Evolutionary conservation across 2,329 filamentous ascomycete genomes (phyloP).

Genomic region (Cercospora sp.): DNA sequence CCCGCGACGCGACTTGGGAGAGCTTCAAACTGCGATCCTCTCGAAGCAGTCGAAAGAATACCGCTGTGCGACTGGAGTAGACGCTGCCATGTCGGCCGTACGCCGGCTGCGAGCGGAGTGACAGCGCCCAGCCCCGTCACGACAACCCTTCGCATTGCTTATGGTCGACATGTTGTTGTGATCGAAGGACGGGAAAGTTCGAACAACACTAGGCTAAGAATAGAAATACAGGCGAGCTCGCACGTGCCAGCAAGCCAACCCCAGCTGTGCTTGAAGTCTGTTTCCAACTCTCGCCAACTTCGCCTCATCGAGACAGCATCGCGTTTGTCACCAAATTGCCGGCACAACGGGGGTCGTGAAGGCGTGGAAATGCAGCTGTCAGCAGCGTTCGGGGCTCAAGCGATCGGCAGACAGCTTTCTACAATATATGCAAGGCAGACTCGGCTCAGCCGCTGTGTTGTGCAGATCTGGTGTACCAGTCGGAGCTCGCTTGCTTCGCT

Average conservation of each 20-base stretch:
- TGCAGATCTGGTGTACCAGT: constrained; percentile 5
- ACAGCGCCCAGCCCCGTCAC: constrained; percentile 53
- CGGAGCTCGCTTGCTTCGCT: not conserved
- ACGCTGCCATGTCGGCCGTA: constrained; percentile 74
- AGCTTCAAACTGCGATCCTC: constrained; percentile 64
- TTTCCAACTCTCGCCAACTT: not conserved
- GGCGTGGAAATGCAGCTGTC: not conserved
- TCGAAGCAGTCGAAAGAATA: constrained; percentile 68
- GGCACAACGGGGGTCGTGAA: not conserved
- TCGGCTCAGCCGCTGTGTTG: constrained; percentile 1
- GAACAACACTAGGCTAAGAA: not conserved
- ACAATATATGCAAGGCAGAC: constrained; percentile 1
- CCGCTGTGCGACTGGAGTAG: constrained; percentile 79
- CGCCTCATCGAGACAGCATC: not conserved
- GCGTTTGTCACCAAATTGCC: not conserved
- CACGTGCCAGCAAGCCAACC: not conserved
- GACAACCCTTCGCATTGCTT: constrained; percentile 52
- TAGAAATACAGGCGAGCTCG: not conserved
- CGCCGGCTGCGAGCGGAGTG: constrained; percentile 43
- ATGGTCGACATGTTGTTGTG: constrained; percentile 9
- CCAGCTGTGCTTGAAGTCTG: not conserved
- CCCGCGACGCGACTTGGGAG: constrained; percentile 85
- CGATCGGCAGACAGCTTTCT: not conserved
- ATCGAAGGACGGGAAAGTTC: constrained; percentile 1
- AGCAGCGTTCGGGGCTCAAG: not conserved